A percentile compares a stretch with the other conserved stretches of the same genome.
phyloP scores from a whole-genome alignment of 1,139 yeast species.

The Blastobotrys arbuscula region DNA sequence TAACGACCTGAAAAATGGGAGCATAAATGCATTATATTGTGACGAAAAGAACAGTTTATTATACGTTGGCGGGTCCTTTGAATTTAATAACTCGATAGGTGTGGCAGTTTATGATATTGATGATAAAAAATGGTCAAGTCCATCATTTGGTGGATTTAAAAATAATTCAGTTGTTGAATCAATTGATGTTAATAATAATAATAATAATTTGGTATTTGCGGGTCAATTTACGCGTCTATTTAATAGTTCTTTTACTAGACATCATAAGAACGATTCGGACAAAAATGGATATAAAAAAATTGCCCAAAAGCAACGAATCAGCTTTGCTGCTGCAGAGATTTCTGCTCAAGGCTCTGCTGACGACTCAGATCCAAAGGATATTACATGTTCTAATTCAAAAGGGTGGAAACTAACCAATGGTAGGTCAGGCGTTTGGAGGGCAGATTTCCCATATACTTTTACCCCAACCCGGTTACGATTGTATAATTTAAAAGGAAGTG shows the following conservation, averaged over 20 bases:
- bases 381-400: slow-evolving; percentile 47
- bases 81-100: slow-evolving; percentile 51
- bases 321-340: slow-evolving; percentile 58
- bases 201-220: slow-evolving; percentile 61
- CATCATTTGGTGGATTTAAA: slow-evolving; percentile 79
- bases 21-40: slow-evolving; percentile 47
- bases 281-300: slow-evolving; percentile 30
- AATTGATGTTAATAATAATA: slow-evolving; percentile 50
- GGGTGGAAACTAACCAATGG: slow-evolving; percentile 55
- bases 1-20: slow-evolving; percentile 41
- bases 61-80: slow-evolving; percentile 78
- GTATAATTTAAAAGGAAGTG: slow-evolving; percentile 46
- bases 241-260: slow-evolving; percentile 31
- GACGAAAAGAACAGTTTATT: slow-evolving; percentile 46
- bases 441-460: slow-evolving; percentile 51
- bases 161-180: slow-evolving; percentile 54
- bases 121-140: slow-evolving; percentile 39
- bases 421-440: slow-evolving; percentile 64
- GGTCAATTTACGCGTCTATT: slow-evolving; percentile 69
- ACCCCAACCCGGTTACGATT: slow-evolving; percentile 71
- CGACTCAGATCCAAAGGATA: slow-evolving; percentile 37
- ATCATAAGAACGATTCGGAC: slow-evolving; percentile 17
- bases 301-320: slow-evolving; percentile 57
- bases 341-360: slow-evolving; percentile 46
- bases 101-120: slow-evolving; percentile 61